A percentile compares a stretch with the other conserved stretches of the same genome.
Conservation (phyloP, 1,284 basidiomycete genomes). For the Fistulinella cinereoalba region DNA sequence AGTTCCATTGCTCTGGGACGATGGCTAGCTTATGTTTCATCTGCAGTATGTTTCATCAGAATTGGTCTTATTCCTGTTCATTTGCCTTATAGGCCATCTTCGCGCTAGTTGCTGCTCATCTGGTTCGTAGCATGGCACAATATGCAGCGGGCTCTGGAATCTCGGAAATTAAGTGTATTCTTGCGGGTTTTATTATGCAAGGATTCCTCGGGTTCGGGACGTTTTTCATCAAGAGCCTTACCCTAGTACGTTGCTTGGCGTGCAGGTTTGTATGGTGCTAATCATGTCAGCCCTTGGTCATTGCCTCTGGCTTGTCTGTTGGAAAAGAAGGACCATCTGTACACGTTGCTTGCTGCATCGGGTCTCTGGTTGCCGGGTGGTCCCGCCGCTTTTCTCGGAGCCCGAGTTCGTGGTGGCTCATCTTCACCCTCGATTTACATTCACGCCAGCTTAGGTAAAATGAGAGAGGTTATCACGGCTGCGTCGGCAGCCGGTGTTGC, state of each 20-base stretch:
- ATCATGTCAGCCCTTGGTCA: constrained; percentile 79
- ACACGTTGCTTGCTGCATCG: constrained; percentile 94
- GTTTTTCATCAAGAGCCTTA: constrained; percentile 88
- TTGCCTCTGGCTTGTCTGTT: constrained; percentile 95
- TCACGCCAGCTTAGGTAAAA: constrained; percentile 65
- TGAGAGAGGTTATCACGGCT: constrained; percentile 93
- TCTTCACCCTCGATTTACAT: constrained; percentile 2
- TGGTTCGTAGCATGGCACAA: constrained; percentile 87
- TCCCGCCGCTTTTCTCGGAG: constrained; percentile 85
- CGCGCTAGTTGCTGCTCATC: constrained; percentile 81
- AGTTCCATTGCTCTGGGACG: constrained; percentile 70
- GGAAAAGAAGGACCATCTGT: constrained; percentile 99
- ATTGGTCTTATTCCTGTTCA: constrained; percentile 3
- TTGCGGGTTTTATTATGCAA: constrained; percentile 96
- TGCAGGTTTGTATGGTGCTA: constrained; percentile 2
- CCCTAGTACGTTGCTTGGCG: constrained; percentile 59
- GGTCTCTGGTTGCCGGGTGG: constrained; percentile 79
- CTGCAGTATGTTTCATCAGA: constrained; percentile 64
- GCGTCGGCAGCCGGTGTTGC: constrained; percentile 97
- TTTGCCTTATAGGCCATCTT: constrained; percentile 58
- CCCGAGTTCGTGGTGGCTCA: constrained; percentile 60
- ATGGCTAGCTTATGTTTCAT: constrained; percentile 86
- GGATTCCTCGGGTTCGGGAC: constrained; percentile 91
- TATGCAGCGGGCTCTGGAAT: constrained; percentile 99
- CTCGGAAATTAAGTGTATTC: constrained; percentile 98